Evolutionary conservation across 495 filamentous ascomycete genomes (phyloP).

Genomic region (Aspergillus taichungensis): DNA sequence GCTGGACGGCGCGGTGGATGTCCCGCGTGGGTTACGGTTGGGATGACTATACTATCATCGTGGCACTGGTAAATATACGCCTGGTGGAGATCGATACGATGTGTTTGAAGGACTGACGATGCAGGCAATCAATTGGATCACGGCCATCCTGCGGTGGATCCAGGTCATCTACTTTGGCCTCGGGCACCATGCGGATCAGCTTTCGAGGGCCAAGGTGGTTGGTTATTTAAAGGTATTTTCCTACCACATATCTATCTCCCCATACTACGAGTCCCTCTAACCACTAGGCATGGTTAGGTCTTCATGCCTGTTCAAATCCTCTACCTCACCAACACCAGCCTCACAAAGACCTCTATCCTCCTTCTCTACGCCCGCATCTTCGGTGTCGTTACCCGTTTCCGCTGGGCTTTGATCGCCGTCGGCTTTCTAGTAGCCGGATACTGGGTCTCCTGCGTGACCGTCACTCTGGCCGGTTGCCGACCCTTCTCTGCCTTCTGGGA

Average conservation of each 20-base stretch:
- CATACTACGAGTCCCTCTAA: background rate
- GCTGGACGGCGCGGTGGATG: slow-evolving; percentile 19
- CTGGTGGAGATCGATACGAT: too few relatives aligned
- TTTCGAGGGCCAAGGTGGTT: slow-evolving; percentile 6
- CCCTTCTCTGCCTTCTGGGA: slow-evolving; percentile 21
- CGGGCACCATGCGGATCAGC: slow-evolving; percentile 8
- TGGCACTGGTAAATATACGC: slow-evolving; percentile 16
- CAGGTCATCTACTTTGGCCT: slow-evolving; percentile 11
- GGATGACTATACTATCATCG: slow-evolving; percentile 29
- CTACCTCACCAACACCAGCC: slow-evolving; percentile 18
- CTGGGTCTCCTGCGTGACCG: slow-evolving; percentile 19
- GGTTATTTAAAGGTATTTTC: slow-evolving; percentile 17
- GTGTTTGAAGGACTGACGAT: background rate
- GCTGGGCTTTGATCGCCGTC: slow-evolving; percentile 24
- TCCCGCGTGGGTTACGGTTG: slow-evolving; percentile 26
- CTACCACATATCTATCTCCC: background rate
- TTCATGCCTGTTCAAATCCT: slow-evolving; percentile 19
- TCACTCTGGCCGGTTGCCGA: slow-evolving; percentile 12
- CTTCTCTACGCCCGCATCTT: slow-evolving; percentile 37
- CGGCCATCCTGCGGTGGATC: slow-evolving; percentile 14
- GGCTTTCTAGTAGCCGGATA: slow-evolving; percentile 29
- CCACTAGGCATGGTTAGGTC: slow-evolving; percentile 3
- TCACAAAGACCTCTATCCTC: slow-evolving; percentile 28
- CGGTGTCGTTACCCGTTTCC: slow-evolving; percentile 26
- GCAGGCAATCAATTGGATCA: slow-evolving; percentile 17